These are phyloP conservation scores for Skeletonema tropicum DNA, from an alignment of 108 stramenopile species.

Conservation along the genomic window DNA sequence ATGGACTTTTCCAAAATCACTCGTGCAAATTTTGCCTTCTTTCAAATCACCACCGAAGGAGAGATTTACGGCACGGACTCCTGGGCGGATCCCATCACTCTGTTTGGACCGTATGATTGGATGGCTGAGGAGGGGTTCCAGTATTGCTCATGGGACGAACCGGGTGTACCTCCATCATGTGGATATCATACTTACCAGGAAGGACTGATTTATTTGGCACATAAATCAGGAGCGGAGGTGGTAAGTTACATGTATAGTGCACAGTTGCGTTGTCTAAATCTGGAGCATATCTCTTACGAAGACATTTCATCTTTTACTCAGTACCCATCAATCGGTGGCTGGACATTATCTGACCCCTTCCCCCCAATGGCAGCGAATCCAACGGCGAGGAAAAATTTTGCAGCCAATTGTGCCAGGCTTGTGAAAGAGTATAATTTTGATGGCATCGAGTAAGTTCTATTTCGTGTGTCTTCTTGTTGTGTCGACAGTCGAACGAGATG, in stretches of 20 bases:
- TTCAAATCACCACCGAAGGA: conserved; percentile 28
- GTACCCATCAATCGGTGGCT: conserved; percentile 31
- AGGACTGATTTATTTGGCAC: conserved; percentile 24
- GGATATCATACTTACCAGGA: conserved; percentile 19
- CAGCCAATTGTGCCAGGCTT: conserved; percentile 14
- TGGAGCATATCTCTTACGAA: neutral
- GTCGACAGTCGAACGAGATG: too few relatives aligned
- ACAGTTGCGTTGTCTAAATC: conserved; percentile 24
- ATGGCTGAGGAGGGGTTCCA: conserved; percentile 6
- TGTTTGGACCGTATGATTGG: conserved; percentile 36
- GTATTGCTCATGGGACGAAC: conserved; percentile 29
- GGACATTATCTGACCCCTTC: conserved; percentile 36
- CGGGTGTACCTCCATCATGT: conserved; percentile 10
- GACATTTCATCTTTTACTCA: too few relatives aligned
- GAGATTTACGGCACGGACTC: conserved; percentile 33
- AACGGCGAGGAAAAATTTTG: conserved; percentile 17
- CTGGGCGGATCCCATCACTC: conserved; percentile 36
- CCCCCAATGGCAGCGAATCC: conserved; percentile 39
- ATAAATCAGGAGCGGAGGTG: conserved; percentile 29
- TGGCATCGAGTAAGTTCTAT: conserved; percentile 14
- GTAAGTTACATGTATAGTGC: conserved; percentile 11
- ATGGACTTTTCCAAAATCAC: conserved; percentile 42
- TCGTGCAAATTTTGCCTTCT: conserved; percentile 44
- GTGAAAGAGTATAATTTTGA: conserved; percentile 37
- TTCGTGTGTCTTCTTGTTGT: neutral